Percentiles rank a stretch among this genome's conserved stretches.
Evolutionary conservation across 192 early-diverging fungal genomes (phyloP).

Genomic region (Ambispora gerdemannii): DNA sequence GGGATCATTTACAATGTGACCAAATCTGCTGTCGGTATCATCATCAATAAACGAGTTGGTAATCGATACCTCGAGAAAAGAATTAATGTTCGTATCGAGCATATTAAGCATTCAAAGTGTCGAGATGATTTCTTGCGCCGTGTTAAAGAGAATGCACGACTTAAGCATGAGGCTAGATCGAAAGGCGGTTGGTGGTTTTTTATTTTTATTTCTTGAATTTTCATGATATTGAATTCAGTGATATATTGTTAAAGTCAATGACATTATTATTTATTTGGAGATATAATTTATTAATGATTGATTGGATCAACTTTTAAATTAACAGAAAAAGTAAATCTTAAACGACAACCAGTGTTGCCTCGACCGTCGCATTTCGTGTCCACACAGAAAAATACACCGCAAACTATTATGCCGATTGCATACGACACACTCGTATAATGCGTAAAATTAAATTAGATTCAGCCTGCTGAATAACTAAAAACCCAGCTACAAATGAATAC

Average conservation of each 20-base stretch:
- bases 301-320: no score
- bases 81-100: slow-evolving; percentile 97
- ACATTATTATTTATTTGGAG: neutral
- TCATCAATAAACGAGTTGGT: slow-evolving; percentile 97
- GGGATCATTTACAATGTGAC: slow-evolving; percentile 99
- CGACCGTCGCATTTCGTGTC: slow-evolving; percentile 85
- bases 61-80: slow-evolving; percentile 99
- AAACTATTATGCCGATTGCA: slow-evolving; percentile 92
- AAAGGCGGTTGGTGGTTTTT: slow-evolving; percentile 68
- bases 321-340: slow-evolving; percentile 70
- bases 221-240: slow-evolving; percentile 25
- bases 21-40: slow-evolving; percentile 97
- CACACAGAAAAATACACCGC: slow-evolving; percentile 82
- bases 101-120: slow-evolving; percentile 99
- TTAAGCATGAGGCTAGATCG: slow-evolving; percentile 79
- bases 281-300: slow-evolving; percentile 1
- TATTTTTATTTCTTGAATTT: no score
- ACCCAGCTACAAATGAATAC: no score
- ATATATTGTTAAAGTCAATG: neutral
- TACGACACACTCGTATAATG: slow-evolving; percentile 70
- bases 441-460: no score
- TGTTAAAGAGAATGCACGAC: slow-evolving; percentile 91
- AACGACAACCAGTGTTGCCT: slow-evolving; percentile 89
- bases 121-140: slow-evolving; percentile 95
- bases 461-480: no score